phyloP scores from a whole-genome alignment of 2,329 filamentous ascomycete genomes.

The Leptographium lundbergii region DNA sequence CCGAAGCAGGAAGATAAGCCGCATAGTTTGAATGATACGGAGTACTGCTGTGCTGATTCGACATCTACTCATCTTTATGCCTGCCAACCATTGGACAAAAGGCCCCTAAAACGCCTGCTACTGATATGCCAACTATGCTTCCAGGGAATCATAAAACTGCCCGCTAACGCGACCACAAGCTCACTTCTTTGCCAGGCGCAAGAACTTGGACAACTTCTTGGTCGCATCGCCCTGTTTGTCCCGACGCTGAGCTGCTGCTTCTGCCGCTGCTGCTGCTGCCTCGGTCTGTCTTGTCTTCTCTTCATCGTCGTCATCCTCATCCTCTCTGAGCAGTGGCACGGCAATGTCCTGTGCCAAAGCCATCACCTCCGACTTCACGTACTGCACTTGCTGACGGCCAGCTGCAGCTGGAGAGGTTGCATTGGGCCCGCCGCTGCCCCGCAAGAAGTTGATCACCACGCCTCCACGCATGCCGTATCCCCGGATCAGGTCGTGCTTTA shows the following conservation, averaged over 20 bases:
- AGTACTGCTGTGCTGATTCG: too few species aligned
- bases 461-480: slow-evolving; percentile 58
- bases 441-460: slow-evolving; percentile 64
- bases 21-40: too few species aligned
- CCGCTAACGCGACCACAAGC: neutral
- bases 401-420: slow-evolving; percentile 31
- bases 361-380: slow-evolving; percentile 46
- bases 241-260: slow-evolving; percentile 8
- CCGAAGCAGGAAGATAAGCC: too few species aligned
- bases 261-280: slow-evolving; percentile 13
- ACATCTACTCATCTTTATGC: too few species aligned
- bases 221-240: slow-evolving; percentile 24
- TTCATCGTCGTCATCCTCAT: slow-evolving; percentile 26
- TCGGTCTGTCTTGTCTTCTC: slow-evolving; percentile 17
- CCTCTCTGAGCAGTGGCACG: slow-evolving; percentile 31
- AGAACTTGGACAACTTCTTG: slow-evolving; percentile 13
- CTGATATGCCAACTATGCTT: neutral
- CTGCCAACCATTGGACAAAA: neutral
- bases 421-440: slow-evolving; percentile 34
- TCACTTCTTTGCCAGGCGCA: slow-evolving; percentile 12
- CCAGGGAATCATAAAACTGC: neutral
- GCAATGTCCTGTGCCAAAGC: slow-evolving; percentile 54
- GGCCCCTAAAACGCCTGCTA: neutral
- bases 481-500: slow-evolving; percentile 49
- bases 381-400: slow-evolving; percentile 40